Evolutionary conservation across 2,329 filamentous ascomycete genomes (phyloP).

Genomic region (Zarea fungicola): DNA sequence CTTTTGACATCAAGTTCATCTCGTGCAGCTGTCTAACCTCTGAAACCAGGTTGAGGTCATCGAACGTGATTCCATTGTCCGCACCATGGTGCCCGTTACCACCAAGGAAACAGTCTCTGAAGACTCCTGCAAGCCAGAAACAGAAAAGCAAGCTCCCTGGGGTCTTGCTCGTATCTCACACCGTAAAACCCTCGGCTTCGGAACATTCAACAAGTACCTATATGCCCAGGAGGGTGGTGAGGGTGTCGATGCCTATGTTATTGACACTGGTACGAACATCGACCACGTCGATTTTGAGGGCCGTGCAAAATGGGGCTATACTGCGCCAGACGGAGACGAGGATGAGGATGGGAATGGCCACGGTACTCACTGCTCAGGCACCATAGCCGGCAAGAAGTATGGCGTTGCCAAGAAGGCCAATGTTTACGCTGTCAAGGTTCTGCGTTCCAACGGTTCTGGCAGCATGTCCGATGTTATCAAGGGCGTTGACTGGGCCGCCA

Average conservation of each 20-base stretch:
- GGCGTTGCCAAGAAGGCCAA: slow-evolving; percentile 99
- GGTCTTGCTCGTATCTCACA: slow-evolving; percentile 97
- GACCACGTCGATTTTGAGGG: slow-evolving; percentile 97
- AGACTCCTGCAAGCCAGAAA: slow-evolving; percentile 48
- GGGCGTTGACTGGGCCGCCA: slow-evolving; percentile 92
- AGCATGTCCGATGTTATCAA: slow-evolving; percentile 99
- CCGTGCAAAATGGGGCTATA: slow-evolving; percentile 94
- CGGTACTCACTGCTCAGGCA: slow-evolving; percentile 98
- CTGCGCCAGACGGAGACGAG: slow-evolving; percentile 76
- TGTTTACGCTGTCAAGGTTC: slow-evolving; percentile 96
- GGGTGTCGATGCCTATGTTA: slow-evolving; percentile 97
- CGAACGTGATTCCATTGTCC: slow-evolving; percentile 89
- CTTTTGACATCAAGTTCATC: neutral
- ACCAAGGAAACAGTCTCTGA: slow-evolving; percentile 32
- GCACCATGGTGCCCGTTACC: slow-evolving; percentile 59
- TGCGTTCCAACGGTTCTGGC: slow-evolving; percentile 93
- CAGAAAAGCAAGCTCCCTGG: slow-evolving; percentile 96
- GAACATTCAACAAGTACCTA: slow-evolving; percentile 97
- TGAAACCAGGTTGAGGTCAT: slow-evolving; percentile 79
- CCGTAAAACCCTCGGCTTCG: slow-evolving; percentile 79
- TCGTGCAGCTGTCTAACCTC: slow-evolving; percentile 14
- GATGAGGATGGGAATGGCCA: slow-evolving; percentile 96
- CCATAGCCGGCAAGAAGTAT: slow-evolving; percentile 96
- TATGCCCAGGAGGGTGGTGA: slow-evolving; percentile 86
- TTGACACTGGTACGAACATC: slow-evolving; percentile 93